phyloP scores from a whole-genome alignment of 1,139 yeast genomes.

The Yamadazyma jaroonii region DNA sequence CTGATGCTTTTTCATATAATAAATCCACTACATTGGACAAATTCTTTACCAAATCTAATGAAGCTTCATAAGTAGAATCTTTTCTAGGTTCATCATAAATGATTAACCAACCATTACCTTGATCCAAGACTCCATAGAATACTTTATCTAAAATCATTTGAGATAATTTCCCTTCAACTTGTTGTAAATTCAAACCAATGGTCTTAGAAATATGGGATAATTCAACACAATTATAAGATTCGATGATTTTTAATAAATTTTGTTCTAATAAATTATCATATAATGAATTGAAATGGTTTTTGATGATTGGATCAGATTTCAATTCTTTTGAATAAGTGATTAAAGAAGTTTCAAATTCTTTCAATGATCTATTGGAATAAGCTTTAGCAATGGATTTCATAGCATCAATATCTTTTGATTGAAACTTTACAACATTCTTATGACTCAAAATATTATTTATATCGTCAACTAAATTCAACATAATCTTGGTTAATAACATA shows the following conservation, averaged over 20 bases:
- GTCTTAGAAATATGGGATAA: constrained; percentile 82
- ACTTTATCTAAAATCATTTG: constrained; percentile 96
- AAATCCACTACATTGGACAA: constrained; percentile 88
- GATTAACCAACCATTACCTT: constrained; percentile 97
- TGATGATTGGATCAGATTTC: constrained; percentile 81
- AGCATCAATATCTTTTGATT: constrained; percentile 75
- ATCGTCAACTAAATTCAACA: constrained; percentile 87
- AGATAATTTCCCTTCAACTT: constrained; percentile 90
- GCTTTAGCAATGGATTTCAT: constrained; percentile 93
- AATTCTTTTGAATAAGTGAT: constrained; percentile 71
- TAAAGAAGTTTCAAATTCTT: constrained; percentile 83
- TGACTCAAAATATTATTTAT: constrained; percentile 73
- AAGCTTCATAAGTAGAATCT: constrained; percentile 87
- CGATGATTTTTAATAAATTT: constrained; percentile 89
- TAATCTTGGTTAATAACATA: constrained; percentile 87
- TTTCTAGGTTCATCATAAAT: constrained; percentile 86
- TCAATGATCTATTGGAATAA: constrained; percentile 82
- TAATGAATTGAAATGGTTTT: constrained; percentile 88
- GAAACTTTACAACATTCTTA: constrained; percentile 79
- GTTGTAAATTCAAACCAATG: constrained; percentile 83
- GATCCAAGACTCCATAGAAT: constrained; percentile 93
- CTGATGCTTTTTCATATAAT: constrained; percentile 89
- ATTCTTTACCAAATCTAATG: constrained; percentile 81
- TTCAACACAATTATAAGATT: constrained; percentile 94
- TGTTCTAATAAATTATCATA: constrained; percentile 93